Evolutionary conservation across 2,329 filamentous ascomycete genomes (phyloP).

Genomic region (Phaeosphaeriaceae sp.): DNA sequence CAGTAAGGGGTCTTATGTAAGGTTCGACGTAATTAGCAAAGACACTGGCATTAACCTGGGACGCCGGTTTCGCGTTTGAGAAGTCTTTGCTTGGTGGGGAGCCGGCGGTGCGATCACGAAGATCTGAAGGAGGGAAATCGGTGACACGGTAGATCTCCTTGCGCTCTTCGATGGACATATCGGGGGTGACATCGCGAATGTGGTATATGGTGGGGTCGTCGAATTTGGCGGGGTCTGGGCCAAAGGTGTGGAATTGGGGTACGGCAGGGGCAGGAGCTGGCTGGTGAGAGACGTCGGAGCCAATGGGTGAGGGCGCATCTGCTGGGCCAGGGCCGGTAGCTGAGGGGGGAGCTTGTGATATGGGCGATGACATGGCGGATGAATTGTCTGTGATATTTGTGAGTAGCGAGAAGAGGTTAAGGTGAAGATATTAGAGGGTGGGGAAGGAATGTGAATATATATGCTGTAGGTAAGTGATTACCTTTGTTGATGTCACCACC

Average conservation of each 20-base stretch:
- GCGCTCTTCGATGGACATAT: slow-evolving; percentile 84
- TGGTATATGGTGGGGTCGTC: slow-evolving; percentile 93
- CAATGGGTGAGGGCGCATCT: slow-evolving; percentile 68
- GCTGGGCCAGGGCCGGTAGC: slow-evolving; percentile 62
- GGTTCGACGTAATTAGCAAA: slow-evolving; percentile 94
- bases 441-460: not conserved
- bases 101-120: slow-evolving; percentile 85
- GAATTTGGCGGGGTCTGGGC: slow-evolving; percentile 89
- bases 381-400: slow-evolving; percentile 41
- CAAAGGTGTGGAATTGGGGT: slow-evolving; percentile 83
- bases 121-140: slow-evolving; percentile 78
- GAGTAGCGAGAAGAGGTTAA: slow-evolving; percentile 7
- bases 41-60: slow-evolving; percentile 91
- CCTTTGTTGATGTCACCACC: slow-evolving; percentile 66
- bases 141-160: slow-evolving; percentile 88
- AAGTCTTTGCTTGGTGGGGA: slow-evolving; percentile 94
- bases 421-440: too few relatives aligned
- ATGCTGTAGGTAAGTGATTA: slow-evolving; percentile 10
- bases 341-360: slow-evolving; percentile 53
- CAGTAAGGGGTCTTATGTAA: slow-evolving; percentile 85
- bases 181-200: slow-evolving; percentile 75
- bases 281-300: slow-evolving; percentile 63
- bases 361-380: slow-evolving; percentile 49
- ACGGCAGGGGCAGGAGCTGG: slow-evolving; percentile 66
- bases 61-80: slow-evolving; percentile 88